Conservation (phyloP, 257 asterid genomes). For the Eustoma russellianum region DNA sequence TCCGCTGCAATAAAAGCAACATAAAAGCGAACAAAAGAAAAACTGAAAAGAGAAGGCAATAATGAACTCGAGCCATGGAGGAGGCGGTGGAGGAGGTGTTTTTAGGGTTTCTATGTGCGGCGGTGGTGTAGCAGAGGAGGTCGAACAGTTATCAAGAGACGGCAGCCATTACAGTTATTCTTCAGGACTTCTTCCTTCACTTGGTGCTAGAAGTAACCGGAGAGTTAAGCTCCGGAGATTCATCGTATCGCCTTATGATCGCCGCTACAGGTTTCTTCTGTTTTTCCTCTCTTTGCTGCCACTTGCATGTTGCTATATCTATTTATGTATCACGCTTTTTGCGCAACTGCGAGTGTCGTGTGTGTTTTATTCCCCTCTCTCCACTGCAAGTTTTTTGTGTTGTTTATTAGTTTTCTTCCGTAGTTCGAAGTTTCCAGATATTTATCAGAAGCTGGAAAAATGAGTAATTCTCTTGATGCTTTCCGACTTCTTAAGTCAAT, state of each 20-base stretch:
- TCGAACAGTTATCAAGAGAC: slow-evolving; percentile 36
- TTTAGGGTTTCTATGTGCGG: slow-evolving; percentile 43
- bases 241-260: slow-evolving; percentile 36
- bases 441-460: too few relatives aligned
- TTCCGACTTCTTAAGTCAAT: too few relatives aligned
- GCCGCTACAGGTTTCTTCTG: slow-evolving; percentile 24
- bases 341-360: background rate
- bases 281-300: background rate
- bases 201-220: slow-evolving; percentile 43
- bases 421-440: too few relatives aligned
- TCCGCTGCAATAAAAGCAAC: too few relatives aligned
- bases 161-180: slow-evolving; percentile 40
- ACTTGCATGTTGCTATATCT: background rate
- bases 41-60: too few relatives aligned
- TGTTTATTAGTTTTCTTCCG: too few relatives aligned
- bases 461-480: too few relatives aligned
- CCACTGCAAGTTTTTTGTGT: background rate
- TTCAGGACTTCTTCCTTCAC: slow-evolving; percentile 47
- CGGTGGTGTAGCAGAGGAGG: slow-evolving; percentile 23
- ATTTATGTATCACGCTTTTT: background rate
- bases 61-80: too few relatives aligned
- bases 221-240: slow-evolving; percentile 30
- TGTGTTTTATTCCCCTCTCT: too few relatives aligned
- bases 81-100: too few relatives aligned
- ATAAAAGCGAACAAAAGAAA: too few relatives aligned